A percentile compares a stretch with the other conserved stretches of the same genome.
Conservation (phyloP, 768 basidiomycete genomes). For the Mycena pura region DNA sequence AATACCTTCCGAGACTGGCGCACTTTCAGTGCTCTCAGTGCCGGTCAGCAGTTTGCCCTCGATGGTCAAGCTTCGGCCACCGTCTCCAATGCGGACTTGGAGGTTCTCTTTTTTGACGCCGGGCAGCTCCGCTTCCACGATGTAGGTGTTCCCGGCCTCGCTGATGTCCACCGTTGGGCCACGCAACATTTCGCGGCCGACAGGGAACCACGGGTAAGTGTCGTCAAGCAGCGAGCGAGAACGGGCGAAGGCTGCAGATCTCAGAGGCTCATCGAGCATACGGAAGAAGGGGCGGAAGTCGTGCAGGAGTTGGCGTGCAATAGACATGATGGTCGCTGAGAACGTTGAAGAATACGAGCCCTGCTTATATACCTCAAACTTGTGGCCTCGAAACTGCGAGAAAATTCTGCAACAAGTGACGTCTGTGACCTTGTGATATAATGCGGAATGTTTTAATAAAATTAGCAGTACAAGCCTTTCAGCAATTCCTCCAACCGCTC, state of each 20-base stretch:
- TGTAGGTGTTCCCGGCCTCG: constrained; percentile 68
- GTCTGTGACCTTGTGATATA: no score
- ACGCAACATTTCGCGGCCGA: constrained; percentile 33
- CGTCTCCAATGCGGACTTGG: constrained; percentile 72
- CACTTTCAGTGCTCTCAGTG: constrained; percentile 28
- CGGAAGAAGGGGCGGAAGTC: constrained; percentile 81
- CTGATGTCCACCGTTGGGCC: constrained; percentile 71
- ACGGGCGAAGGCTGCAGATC: constrained; percentile 35
- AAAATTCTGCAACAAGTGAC: no score
- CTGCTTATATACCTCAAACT: no score
- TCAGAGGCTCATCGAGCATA: constrained; percentile 75
- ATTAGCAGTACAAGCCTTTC: no score
- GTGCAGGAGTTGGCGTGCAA: constrained; percentile 66
- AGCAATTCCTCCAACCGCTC: no score
- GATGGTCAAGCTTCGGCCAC: constrained; percentile 74
- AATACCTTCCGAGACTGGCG: constrained; percentile 39
- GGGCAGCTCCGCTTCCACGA: constrained; percentile 80
- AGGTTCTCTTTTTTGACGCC: constrained; percentile 82
- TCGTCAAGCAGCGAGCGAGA: constrained; percentile 54
- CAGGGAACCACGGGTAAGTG: constrained; percentile 53
- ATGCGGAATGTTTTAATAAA: no score
- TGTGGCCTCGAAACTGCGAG: no score
- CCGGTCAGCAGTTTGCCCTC: constrained; percentile 60
- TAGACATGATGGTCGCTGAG: constrained; percentile 66
- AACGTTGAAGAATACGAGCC: no score